A percentile compares a stretch with the other conserved stretches of the same genome.
Conservation (phyloP, 2,329 filamentous ascomycete genomes). For the Escovopsis weberi region DNA sequence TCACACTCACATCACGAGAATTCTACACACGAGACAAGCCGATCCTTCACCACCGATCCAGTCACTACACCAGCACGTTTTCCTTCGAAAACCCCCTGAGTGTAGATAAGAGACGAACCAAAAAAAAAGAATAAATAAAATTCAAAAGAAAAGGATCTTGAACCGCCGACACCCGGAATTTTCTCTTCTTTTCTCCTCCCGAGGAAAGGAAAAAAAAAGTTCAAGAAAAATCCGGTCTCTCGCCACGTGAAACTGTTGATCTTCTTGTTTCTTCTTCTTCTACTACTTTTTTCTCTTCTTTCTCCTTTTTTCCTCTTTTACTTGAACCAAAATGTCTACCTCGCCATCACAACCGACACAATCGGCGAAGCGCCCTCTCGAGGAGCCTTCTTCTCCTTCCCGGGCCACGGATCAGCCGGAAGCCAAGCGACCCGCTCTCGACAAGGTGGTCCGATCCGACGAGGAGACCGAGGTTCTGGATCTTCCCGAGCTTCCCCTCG, state of each 20-base stretch:
- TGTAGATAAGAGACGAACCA: conserved; percentile 52
- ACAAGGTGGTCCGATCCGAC: conserved; percentile 70
- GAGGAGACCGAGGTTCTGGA: conserved; percentile 35
- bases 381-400: conserved; percentile 92
- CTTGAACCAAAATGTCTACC: conserved; percentile 52
- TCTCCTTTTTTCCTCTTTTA: conserved; percentile 4
- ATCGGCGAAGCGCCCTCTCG: conserved; percentile 79
- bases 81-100: conserved; percentile 72
- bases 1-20: conserved; percentile 22
- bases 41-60: conserved; percentile 22
- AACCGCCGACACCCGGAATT: conserved; percentile 12
- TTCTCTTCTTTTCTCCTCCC: too few relatives aligned
- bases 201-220: too few relatives aligned
- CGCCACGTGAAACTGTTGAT: conserved; percentile 5
- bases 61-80: conserved; percentile 79
- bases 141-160: conserved; percentile 15
- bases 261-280: too few relatives aligned
- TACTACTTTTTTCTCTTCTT: conserved; percentile 6
- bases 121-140: background rate
- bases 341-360: conserved; percentile 52
- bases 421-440: conserved; percentile 88
- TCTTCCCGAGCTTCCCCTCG: conserved; percentile 16
- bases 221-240: background rate
- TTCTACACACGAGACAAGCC: conserved; percentile 24
- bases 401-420: conserved; percentile 87